These are phyloP conservation scores for Xylariaceae sp. DNA, from an alignment of 2,329 filamentous ascomycete genomes.

Conservation along the genomic window DNA sequence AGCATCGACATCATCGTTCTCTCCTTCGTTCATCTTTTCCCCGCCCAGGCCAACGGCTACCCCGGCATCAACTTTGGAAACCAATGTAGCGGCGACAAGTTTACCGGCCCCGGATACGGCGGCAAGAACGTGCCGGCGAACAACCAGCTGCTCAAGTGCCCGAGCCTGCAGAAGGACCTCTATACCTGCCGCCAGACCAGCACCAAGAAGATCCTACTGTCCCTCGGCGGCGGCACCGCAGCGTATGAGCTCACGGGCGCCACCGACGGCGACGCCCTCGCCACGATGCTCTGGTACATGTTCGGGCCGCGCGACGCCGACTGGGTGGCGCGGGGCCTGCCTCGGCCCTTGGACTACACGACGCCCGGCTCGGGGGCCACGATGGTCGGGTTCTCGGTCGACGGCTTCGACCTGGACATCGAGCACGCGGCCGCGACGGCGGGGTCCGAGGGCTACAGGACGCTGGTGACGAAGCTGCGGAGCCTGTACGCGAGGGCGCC, in stretches of 20 bases:
- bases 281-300: constrained; percentile 33
- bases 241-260: constrained; percentile 33
- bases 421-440: constrained; percentile 27
- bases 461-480: constrained; percentile 22
- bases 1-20: constrained; percentile 39
- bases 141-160: constrained; percentile 32
- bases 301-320: constrained; percentile 33
- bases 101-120: constrained; percentile 29
- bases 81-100: constrained; percentile 30
- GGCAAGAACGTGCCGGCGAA: constrained; percentile 25
- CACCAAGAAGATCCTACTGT: constrained; percentile 37
- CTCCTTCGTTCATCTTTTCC: constrained; percentile 38
- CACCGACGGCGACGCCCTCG: constrained; percentile 31
- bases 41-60: constrained; percentile 36
- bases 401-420: constrained; percentile 30
- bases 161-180: constrained; percentile 31
- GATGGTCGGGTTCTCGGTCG: constrained; percentile 20
- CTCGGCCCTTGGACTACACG: constrained; percentile 25
- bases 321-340: constrained; percentile 26
- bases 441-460: constrained; percentile 25
- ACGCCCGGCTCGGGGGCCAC: constrained; percentile 4
- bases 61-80: constrained; percentile 39
- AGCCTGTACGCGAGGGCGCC: constrained; percentile 16
- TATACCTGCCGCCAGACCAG: constrained; percentile 32
- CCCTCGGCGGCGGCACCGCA: constrained; percentile 33